A percentile compares a stretch with the other conserved stretches of the same genome.
Evolutionary conservation across 768 basidiomycete genomes (phyloP).

Genomic region (Suillus americanus): DNA sequence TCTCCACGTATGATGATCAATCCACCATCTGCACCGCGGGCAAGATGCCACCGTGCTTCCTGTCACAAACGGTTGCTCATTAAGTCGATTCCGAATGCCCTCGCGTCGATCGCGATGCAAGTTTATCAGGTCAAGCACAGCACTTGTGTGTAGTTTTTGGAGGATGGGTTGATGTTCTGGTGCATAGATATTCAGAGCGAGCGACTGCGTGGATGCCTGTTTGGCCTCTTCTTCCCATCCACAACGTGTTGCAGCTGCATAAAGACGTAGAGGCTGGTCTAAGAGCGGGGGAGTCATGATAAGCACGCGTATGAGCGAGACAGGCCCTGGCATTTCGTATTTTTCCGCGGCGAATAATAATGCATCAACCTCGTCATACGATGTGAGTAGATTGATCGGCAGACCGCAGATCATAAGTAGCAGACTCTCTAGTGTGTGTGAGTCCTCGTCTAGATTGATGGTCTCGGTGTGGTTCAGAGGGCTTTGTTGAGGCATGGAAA

Average conservation of each 20-base stretch:
- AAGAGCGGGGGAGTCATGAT: constrained; percentile 42
- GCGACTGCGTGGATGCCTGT: constrained; percentile 52
- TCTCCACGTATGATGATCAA: constrained; percentile 64
- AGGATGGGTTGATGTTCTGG: constrained; percentile 45
- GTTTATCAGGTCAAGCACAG: constrained; percentile 53
- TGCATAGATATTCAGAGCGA: constrained; percentile 52
- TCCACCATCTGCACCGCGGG: constrained; percentile 44
- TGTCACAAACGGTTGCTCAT: constrained; percentile 58
- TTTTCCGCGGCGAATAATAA: constrained; percentile 66
- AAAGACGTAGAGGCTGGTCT: constrained; percentile 41
- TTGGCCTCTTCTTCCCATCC: constrained; percentile 59
- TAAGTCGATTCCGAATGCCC: constrained; percentile 45
- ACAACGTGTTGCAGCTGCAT: constrained; percentile 54
- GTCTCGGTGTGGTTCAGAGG: constrained; percentile 27
- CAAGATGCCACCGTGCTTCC: constrained; percentile 42
- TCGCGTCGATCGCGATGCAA: constrained; percentile 56
- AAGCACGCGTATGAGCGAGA: constrained; percentile 59
- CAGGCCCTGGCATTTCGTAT: constrained; percentile 68
- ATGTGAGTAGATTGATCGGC: constrained; percentile 45
- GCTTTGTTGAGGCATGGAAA: constrained; percentile 49
- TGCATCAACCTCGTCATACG: constrained; percentile 54
- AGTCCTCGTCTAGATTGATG: constrained; percentile 59
- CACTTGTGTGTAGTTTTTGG: constrained; percentile 44
- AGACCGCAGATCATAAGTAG: constrained; percentile 65
- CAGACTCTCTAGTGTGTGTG: constrained; percentile 51